Percentiles rank a stretch among this genome's conserved stretches.
Evolutionary conservation across 345 rosid species (phyloP).

Genomic region (Bruguiera parviflora): DNA sequence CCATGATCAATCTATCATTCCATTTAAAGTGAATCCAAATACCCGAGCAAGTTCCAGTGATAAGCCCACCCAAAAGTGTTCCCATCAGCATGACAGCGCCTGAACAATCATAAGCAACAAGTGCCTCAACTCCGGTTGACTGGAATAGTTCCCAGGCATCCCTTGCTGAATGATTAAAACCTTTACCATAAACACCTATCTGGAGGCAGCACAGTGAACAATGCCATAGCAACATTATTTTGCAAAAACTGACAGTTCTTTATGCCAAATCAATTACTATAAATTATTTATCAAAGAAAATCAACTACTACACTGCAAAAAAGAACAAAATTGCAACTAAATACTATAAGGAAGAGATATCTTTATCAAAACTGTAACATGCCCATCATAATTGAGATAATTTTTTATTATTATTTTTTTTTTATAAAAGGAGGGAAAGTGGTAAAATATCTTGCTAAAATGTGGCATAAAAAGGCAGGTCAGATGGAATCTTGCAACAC

Average conservation of each 20-base stretch:
- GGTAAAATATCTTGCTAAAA: not conserved
- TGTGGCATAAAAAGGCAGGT: not conserved
- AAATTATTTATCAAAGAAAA: too few species aligned
- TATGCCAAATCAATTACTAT: slow-evolving; percentile 1
- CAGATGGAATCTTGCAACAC: not conserved
- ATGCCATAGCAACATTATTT: slow-evolving; percentile 6
- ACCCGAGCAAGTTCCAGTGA: slow-evolving; percentile 81
- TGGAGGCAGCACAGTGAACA: slow-evolving; percentile 27
- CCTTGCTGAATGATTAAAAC: slow-evolving; percentile 88
- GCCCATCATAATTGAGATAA: not conserved
- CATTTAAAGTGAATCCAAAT: slow-evolving; percentile 76
- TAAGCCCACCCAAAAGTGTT: slow-evolving; percentile 81
- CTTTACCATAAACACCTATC: slow-evolving; percentile 93
- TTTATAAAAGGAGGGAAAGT: not conserved
- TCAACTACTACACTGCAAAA: not conserved
- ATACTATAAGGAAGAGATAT: not conserved
- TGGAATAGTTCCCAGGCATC: slow-evolving; percentile 98
- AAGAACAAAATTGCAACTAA: slow-evolving; percentile 5
- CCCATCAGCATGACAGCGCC: slow-evolving; percentile 96
- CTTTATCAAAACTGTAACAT: not conserved
- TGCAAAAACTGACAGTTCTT: not conserved
- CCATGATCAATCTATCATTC: slow-evolving; percentile 67
- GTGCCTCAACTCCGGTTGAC: slow-evolving; percentile 97
- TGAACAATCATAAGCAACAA: slow-evolving; percentile 91
- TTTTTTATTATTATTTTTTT: too few species aligned